Base-by-base conservation (phyloP, 805 yeast genomes). In the Wickerhamiella bombiphila region DNA sequence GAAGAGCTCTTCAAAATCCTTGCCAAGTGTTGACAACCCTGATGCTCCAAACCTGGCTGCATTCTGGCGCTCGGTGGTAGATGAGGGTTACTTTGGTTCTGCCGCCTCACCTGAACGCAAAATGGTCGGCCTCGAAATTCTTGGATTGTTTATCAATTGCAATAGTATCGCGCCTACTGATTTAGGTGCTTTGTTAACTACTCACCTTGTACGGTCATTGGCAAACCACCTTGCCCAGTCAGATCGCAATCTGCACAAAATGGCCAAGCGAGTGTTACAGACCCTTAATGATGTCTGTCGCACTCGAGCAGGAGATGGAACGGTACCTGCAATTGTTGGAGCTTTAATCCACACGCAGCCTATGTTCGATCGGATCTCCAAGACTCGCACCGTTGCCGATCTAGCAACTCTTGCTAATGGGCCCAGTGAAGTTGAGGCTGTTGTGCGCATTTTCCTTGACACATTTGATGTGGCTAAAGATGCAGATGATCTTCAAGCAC, bases 61-160 rank as follows among this genome's bases (percentile, higher is more conserved):
- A 38, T 85, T 88, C 55, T 85, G 94, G 93, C 70, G 73, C 47
- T 62, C 67, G 3, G 75, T 74, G 4, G 70, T 88, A 13, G 96
- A 88, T 53, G 91, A 83, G 49, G 69, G 79, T 3, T 71, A 80
- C 42, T 86, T 88, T 48, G 64, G 80, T 4, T 73, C 72, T 26
- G 72, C 76, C 45, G 66, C 94, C 0, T 83, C 95, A 1, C 71
- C 76, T 22, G 96, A 86, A 55, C 66, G 94, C 40, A 88, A 86
- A 55, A 80, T 68, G 56, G 71, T 82, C 70, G 97, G 95, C 0
- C 73, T 86, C 49, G 80, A 80, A 47, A 68, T 85, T 8, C 73
- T 86, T 43, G 64, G 59, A 30, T 60, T 65, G 36, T 65, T 74
- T 39, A 53, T 76, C 5, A 39, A 43, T 5, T 47, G 55, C 5